phyloP scores from a whole-genome alignment of 768 basidiomycete genomes.

The Pholiota microspora region DNA sequence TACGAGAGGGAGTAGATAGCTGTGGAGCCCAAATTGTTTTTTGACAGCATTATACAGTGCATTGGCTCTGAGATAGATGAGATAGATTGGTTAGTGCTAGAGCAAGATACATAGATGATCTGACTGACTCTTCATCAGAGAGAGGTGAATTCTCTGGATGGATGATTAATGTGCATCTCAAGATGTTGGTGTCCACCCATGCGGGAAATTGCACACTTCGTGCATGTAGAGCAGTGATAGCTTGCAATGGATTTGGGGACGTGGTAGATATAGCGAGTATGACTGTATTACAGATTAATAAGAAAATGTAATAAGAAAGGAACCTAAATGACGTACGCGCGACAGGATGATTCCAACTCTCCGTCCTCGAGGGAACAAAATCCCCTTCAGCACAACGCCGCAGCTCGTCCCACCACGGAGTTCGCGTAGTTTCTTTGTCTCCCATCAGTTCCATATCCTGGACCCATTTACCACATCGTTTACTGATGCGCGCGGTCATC shows the following conservation, averaged over 20 bases:
- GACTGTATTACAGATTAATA: constrained; percentile 41
- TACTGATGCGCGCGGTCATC: constrained; percentile 71
- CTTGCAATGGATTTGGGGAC: constrained; percentile 79
- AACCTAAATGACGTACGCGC: constrained; percentile 54
- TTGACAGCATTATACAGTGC: constrained; percentile 85
- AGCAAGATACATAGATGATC: background rate
- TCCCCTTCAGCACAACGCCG: constrained; percentile 76
- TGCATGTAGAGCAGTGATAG: constrained; percentile 72
- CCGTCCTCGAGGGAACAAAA: constrained; percentile 62
- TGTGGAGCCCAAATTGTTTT: constrained; percentile 81
- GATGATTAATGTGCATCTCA: constrained; percentile 76
- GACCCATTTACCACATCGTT: constrained; percentile 67
- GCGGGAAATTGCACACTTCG: constrained; percentile 65
- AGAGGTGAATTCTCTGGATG: constrained; percentile 70
- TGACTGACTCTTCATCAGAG: constrained; percentile 75
- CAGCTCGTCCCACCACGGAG: constrained; percentile 91
- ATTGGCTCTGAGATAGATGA: constrained; percentile 48
- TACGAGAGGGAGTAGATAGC: constrained; percentile 62
- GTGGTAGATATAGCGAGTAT: constrained; percentile 80
- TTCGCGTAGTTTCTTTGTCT: constrained; percentile 43
- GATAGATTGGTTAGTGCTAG: constrained; percentile 4
- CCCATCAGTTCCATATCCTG: constrained; percentile 53
- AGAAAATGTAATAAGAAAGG: constrained; percentile 8
- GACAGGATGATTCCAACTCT: constrained; percentile 88
- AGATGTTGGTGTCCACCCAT: constrained; percentile 75